These are phyloP conservation scores for Anacardium occidentale DNA, from an alignment of 345 rosid genomes.

Conservation along the genomic window DNA sequence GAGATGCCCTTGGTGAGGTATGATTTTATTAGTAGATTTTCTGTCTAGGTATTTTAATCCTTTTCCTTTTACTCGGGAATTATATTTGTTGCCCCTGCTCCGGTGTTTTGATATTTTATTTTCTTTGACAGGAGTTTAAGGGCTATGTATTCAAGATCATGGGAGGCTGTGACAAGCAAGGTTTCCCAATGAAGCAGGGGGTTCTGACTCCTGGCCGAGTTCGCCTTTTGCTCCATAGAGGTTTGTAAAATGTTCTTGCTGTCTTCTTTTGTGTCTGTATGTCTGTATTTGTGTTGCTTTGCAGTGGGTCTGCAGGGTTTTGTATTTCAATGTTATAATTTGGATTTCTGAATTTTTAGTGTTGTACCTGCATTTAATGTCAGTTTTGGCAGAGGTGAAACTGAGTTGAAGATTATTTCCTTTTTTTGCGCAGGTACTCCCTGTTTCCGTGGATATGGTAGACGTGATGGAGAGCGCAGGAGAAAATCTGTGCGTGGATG, in stretches of 20 bases:
- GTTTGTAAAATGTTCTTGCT: slow-evolving; percentile 27
- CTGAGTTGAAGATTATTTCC: neutral
- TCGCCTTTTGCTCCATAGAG: slow-evolving; percentile 76
- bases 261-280: neutral
- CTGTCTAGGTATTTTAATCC: neutral
- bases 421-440: slow-evolving; percentile 55
- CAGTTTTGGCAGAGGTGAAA: neutral
- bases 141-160: slow-evolving; percentile 82
- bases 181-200: slow-evolving; percentile 93
- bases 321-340: neutral
- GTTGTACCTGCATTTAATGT: neutral
- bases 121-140: slow-evolving; percentile 58
- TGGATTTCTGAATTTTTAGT: neutral
- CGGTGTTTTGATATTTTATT: neutral
- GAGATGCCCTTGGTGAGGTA: slow-evolving; percentile 84
- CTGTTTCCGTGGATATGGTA: slow-evolving; percentile 77
- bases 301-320: neutral
- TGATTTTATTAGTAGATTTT: neutral
- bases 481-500: slow-evolving; percentile 92
- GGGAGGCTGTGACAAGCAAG: slow-evolving; percentile 96
- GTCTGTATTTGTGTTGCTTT: neutral
- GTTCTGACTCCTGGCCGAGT: slow-evolving; percentile 84
- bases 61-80: neutral
- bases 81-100: neutral
- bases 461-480: slow-evolving; percentile 79